Percentiles rank a stretch among this genome's conserved stretches.
Conservation (phyloP, 75 land plant species). For the Cupressus sempervirens region DNA sequence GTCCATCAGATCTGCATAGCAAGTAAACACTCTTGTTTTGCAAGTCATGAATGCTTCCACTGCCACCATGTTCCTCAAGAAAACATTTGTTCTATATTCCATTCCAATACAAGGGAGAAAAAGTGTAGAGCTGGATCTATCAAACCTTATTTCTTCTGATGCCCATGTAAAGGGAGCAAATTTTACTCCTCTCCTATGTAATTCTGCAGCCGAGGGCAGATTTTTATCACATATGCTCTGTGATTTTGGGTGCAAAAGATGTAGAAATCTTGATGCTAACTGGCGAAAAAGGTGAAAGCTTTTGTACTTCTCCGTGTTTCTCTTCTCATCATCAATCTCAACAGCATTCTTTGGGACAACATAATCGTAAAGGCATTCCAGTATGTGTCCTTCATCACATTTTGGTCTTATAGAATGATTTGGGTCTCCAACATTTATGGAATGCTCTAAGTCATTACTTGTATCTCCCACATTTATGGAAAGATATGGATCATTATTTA, state of each 20-base stretch:
- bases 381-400: too few relatives aligned
- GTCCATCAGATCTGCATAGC: background rate
- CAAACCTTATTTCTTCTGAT: background rate
- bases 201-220: background rate
- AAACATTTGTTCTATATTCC: background rate
- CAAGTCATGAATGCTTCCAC: background rate
- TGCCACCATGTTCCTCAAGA: background rate
- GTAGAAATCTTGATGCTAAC: background rate
- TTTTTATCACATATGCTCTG: background rate
- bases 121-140: background rate
- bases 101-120: background rate
- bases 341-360: background rate
- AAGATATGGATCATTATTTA: too few relatives aligned
- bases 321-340: background rate
- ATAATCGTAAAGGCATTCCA: too few relatives aligned
- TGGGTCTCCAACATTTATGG: too few relatives aligned
- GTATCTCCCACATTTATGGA: too few relatives aligned
- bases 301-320: background rate
- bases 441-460: too few relatives aligned
- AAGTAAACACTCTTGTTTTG: background rate
- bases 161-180: background rate
- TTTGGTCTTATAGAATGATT: too few relatives aligned
- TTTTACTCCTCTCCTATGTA: background rate
- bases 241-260: background rate
- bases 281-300: background rate